These are phyloP conservation scores for Irpex lacteus DNA, from an alignment of 1,284 basidiomycete genomes.

Conservation along the genomic window DNA sequence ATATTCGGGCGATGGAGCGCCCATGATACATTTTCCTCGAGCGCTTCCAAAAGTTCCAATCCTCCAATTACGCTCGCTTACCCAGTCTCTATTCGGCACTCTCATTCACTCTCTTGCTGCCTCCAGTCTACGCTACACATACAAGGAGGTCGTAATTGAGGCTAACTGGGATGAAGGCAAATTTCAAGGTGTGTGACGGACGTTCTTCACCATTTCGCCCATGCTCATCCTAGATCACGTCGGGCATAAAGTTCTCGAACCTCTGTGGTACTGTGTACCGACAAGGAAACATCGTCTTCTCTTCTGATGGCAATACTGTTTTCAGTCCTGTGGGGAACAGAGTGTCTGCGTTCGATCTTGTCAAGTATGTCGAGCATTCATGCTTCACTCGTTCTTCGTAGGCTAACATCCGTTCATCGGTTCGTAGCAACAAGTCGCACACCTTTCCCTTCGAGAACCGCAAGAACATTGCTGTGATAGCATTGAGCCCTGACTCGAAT, in stretches of 20 bases:
- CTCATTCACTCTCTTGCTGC: neutral
- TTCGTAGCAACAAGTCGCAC: constrained; percentile 83
- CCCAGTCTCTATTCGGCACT: no score
- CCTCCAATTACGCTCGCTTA: neutral
- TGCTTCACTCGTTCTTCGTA: neutral
- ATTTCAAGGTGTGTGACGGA: constrained; percentile 35
- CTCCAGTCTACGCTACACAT: neutral
- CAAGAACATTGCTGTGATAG: constrained; percentile 90
- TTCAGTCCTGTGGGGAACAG: constrained; percentile 96
- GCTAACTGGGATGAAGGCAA: constrained; percentile 33
- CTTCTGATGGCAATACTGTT: constrained; percentile 89
- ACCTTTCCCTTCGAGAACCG: constrained; percentile 94
- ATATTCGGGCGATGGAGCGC: neutral
- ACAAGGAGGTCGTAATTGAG: neutral
- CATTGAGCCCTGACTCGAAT: constrained; percentile 88
- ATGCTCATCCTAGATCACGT: neutral
- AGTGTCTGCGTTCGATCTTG: constrained; percentile 94
- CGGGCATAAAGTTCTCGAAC: constrained; percentile 74
- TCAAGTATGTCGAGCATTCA: constrained; percentile 69
- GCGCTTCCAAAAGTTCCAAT: constrained; percentile 2
- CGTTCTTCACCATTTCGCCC: neutral
- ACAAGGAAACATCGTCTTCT: constrained; percentile 94
- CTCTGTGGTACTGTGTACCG: constrained; percentile 95
- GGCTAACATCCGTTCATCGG: constrained; percentile 13
- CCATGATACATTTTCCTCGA: neutral